phyloP scores from a whole-genome alignment of 495 filamentous ascomycete species.

The Annulohypoxylon moriforme region DNA sequence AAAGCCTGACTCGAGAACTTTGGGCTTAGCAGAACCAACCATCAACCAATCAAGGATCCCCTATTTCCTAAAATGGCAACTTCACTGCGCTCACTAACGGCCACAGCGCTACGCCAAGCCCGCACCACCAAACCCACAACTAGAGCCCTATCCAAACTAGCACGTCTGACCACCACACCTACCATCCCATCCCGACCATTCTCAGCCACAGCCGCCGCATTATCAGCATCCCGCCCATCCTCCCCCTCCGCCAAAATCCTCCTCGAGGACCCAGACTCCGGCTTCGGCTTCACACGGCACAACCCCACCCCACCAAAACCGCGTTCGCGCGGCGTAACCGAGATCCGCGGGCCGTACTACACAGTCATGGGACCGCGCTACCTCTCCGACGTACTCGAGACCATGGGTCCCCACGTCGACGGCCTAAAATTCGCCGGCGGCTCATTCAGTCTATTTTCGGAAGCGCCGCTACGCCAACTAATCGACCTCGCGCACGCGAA shows the following conservation, averaged over 20 bases:
- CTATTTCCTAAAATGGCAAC: constrained; percentile 34
- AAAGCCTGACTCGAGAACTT: not conserved
- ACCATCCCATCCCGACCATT: constrained; percentile 7
- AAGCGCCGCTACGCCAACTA: constrained; percentile 60
- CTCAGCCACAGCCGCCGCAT: constrained; percentile 8
- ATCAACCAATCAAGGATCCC: not conserved
- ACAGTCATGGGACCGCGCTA: constrained; percentile 65
- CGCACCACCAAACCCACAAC: not conserved
- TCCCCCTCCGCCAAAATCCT: constrained; percentile 45
- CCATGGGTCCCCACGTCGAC: constrained; percentile 67
- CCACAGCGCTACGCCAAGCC: constrained; percentile 21
- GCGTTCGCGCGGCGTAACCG: constrained; percentile 62
- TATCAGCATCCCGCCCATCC: not conserved
- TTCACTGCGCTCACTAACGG: constrained; percentile 25
- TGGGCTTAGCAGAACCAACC: not conserved
- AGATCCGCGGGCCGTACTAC: constrained; percentile 69
- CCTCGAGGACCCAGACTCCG: constrained; percentile 62
- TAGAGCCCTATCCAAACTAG: not conserved
- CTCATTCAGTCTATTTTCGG: constrained; percentile 65
- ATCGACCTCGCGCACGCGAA: constrained; percentile 65
- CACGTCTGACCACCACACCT: not conserved
- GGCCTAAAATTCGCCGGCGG: constrained; percentile 70
- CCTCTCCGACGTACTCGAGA: constrained; percentile 64
- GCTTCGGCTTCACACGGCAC: constrained; percentile 66
- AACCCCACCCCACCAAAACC: constrained; percentile 64